A percentile compares a stretch with the other conserved stretches of the same genome.
Evolutionary conservation across 805 yeast genomes (phyloP).

Genomic region (Starmera caribaea): DNA sequence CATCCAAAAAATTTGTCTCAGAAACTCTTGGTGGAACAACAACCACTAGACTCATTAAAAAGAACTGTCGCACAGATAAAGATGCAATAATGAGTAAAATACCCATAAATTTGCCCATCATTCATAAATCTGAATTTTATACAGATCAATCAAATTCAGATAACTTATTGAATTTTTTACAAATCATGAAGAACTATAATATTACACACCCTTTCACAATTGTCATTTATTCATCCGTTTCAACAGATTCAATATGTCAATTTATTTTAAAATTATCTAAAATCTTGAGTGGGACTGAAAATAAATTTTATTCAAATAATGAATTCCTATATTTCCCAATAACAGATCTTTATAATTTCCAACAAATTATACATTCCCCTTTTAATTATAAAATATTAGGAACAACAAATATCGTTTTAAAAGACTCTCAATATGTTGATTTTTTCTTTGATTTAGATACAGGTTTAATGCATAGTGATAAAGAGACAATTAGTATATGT

Average conservation of each 20-base stretch:
- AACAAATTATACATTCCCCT: conserved; percentile 22
- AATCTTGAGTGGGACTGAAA: conserved; percentile 30
- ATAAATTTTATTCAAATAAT: conserved; percentile 32
- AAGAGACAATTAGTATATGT: conserved; percentile 6
- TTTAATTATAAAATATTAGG: conserved; percentile 41
- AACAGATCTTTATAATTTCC: conserved; percentile 50
- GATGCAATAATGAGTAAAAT: no score
- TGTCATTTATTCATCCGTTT: conserved; percentile 28
- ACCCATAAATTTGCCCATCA: no score
- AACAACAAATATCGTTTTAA: conserved; percentile 57
- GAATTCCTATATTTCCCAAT: conserved; percentile 42
- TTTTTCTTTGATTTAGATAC: conserved; percentile 50
- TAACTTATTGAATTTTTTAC: no score
- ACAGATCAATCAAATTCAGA: no score
- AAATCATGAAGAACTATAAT: no score
- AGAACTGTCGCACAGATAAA: no score
- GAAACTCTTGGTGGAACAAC: no score
- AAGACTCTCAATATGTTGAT: conserved; percentile 49
- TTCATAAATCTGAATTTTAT: no score
- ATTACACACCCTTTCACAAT: conserved; percentile 20
- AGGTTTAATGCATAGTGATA: conserved; percentile 20
- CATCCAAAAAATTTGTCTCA: no score
- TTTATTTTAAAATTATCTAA: conserved; percentile 31
- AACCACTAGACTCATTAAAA: no score
- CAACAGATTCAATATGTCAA: conserved; percentile 31